Conservation (phyloP, 208 protist species). For the Acanthamoeba healyi region DNA sequence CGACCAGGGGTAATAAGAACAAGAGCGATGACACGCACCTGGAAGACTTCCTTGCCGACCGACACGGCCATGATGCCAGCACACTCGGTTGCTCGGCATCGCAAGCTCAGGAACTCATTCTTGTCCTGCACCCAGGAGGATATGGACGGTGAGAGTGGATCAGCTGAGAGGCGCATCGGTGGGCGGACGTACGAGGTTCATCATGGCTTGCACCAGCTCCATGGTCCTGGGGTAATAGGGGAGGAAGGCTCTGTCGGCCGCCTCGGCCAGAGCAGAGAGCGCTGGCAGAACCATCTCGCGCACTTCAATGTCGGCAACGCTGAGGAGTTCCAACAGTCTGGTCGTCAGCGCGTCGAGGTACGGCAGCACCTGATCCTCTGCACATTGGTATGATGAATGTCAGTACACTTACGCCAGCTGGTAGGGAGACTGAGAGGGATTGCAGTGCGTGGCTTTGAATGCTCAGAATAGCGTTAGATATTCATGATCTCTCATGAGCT, state of each 20-base stretch:
- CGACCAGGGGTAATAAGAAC: not conserved
- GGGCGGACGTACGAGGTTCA: not conserved
- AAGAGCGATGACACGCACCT: not conserved
- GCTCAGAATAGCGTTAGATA: not conserved
- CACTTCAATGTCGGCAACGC: constrained; percentile 31
- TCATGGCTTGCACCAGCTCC: constrained; percentile 28
- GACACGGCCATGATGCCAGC: constrained; percentile 32
- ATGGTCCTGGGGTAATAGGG: constrained; percentile 65
- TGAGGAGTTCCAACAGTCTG: constrained; percentile 51
- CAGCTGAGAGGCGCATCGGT: not conserved
- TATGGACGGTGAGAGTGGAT: not conserved
- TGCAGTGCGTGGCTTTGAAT: not conserved
- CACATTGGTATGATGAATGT: not conserved
- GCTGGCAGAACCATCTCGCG: constrained; percentile 70
- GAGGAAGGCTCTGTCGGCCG: not conserved
- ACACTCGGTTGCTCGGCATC: constrained; percentile 69
- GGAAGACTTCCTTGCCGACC: constrained; percentile 70
- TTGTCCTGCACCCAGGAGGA: constrained; percentile 6
- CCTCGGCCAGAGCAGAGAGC: constrained; percentile 74
- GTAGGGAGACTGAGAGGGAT: too few relatives aligned
- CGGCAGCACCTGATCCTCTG: constrained; percentile 57
- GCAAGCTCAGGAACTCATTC: constrained; percentile 45
- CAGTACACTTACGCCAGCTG: too few relatives aligned
- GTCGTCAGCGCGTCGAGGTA: constrained; percentile 33
- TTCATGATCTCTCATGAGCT: not conserved